Evolutionary conservation across 805 yeast species (phyloP).

Genomic region (Yarrowia sp.): DNA sequence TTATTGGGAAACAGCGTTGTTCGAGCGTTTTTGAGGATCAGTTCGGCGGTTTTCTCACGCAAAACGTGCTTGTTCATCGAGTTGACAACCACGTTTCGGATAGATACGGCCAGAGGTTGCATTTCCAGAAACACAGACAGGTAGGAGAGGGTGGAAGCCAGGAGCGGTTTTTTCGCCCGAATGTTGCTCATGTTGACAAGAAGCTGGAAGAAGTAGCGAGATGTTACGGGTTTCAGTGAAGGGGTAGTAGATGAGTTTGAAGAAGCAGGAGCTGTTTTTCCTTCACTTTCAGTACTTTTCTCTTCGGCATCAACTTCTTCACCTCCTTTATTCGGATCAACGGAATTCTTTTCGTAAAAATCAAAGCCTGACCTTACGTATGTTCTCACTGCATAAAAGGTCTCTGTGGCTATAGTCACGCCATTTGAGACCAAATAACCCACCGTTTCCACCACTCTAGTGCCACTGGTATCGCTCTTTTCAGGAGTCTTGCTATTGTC

Average conservation of each 20-base stretch:
- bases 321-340: neutral
- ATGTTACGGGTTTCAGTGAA: slow-evolving; percentile 1
- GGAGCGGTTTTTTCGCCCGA: slow-evolving; percentile 9
- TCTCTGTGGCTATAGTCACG: neutral
- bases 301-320: no score
- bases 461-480: neutral
- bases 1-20: slow-evolving; percentile 58
- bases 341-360: slow-evolving; percentile 3
- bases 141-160: neutral
- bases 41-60: slow-evolving; percentile 42
- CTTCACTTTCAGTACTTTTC: no score
- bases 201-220: slow-evolving; percentile 8
- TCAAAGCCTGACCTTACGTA: slow-evolving; percentile 5
- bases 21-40: slow-evolving; percentile 49
- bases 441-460: neutral
- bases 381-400: neutral
- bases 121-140: slow-evolving; percentile 37
- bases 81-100: slow-evolving; percentile 40
- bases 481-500: slow-evolving; percentile 27
- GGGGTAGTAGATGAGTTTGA: no score
- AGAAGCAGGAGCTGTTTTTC: no score
- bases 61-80: slow-evolving; percentile 39
- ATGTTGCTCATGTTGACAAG: slow-evolving; percentile 29
- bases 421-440: slow-evolving; percentile 14
- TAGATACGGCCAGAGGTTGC: slow-evolving; percentile 41